These are phyloP conservation scores for Cyclotella atomus DNA, from an alignment of 108 stramenopile species.

Conservation along the genomic window DNA sequence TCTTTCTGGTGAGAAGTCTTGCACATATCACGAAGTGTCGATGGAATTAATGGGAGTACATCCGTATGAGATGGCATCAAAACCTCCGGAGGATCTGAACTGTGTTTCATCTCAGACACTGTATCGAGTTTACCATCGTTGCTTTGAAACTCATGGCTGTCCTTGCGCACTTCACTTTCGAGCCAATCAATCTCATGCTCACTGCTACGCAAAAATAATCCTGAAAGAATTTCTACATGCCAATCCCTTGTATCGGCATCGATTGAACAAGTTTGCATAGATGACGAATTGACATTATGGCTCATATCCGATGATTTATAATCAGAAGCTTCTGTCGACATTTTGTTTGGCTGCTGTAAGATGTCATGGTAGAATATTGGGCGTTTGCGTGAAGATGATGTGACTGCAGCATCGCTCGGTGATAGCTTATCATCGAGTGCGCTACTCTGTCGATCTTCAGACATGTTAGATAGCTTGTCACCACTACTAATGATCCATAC, in stretches of 20 bases:
- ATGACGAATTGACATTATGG: neutral
- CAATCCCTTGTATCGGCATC: conserved; percentile 4
- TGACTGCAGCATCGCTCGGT: too few species aligned
- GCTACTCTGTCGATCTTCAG: too few species aligned
- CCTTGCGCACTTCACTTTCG: too few species aligned
- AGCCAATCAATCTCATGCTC: neutral
- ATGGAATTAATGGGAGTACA: conserved; percentile 22
- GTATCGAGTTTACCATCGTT: too few species aligned
- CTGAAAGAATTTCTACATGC: conserved; percentile 21
- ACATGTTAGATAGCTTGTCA: too few species aligned
- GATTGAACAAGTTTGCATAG: neutral
- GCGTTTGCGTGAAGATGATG: neutral
- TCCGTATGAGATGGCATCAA: too few species aligned
- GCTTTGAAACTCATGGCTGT: too few species aligned
- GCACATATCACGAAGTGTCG: conserved; percentile 1
- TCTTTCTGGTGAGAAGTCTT: neutral
- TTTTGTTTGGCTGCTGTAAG: neutral
- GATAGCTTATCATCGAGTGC: too few species aligned
- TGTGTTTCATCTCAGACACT: too few species aligned
- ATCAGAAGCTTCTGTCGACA: neutral
- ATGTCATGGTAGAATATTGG: neutral
- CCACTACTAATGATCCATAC: too few species aligned
- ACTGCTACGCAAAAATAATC: conserved; percentile 13
- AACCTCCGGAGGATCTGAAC: too few species aligned
- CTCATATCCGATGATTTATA: neutral